Evolutionary conservation across 2,329 filamentous ascomycete species (phyloP).

Genomic region (Pyrenochaeta sp.): DNA sequence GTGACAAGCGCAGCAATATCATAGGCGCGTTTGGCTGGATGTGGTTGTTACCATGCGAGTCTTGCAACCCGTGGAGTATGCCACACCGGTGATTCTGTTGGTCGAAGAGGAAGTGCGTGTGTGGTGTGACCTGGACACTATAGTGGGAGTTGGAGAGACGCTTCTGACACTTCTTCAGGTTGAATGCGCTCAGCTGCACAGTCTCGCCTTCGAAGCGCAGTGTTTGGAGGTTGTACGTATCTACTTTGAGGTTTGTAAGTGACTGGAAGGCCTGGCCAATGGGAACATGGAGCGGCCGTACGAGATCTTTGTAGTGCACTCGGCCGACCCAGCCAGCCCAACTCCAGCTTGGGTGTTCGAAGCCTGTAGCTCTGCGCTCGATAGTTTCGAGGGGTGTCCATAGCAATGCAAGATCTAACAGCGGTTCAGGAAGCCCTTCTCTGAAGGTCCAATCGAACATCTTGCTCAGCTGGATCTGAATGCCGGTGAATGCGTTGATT

Average conservation of each 20-base stretch:
- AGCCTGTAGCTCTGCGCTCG: background rate
- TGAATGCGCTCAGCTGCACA: no score
- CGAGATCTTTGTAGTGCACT: slow-evolving; percentile 5
- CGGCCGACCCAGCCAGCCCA: no score
- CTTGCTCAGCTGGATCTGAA: slow-evolving; percentile 1
- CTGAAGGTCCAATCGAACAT: slow-evolving; percentile 8
- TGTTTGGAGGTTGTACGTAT: background rate
- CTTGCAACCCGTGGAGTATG: slow-evolving; percentile 1
- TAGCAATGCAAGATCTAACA: slow-evolving; percentile 11
- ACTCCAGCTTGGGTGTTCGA: slow-evolving; percentile 4
- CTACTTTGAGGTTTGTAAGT: no score
- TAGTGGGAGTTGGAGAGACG: slow-evolving; percentile 1
- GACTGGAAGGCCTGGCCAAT: slow-evolving; percentile 3
- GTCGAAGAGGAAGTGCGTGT: slow-evolving; percentile 7
- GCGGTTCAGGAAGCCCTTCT: background rate
- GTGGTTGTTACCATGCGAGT: background rate
- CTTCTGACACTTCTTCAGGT: background rate
- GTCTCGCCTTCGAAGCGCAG: background rate
- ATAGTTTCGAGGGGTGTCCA: slow-evolving; percentile 4
- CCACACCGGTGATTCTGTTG: slow-evolving; percentile 3
- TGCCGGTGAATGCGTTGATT: slow-evolving; percentile 9
- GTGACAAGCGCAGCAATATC: no score
- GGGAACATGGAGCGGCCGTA: slow-evolving; percentile 6
- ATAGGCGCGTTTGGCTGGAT: no score
- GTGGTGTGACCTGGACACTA: slow-evolving; percentile 1